phyloP scores from a whole-genome alignment of 805 yeast genomes.

The Isabelozyma heimii region DNA sequence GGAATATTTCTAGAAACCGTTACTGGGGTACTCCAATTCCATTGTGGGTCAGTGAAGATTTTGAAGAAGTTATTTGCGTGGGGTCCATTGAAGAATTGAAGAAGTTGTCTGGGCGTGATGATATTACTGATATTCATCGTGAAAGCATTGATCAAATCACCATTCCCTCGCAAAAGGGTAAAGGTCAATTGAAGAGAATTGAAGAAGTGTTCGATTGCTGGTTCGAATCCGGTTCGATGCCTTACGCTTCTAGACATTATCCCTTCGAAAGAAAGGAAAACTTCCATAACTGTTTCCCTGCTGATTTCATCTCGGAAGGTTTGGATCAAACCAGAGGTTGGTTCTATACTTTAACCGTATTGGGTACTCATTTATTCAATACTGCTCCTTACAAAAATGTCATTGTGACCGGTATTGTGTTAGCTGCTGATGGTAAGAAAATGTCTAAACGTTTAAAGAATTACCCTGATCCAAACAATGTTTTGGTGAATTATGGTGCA shows the following conservation, averaged over 20 bases:
- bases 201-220: constrained; percentile 99
- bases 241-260: constrained; percentile 93
- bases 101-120: constrained; percentile 75
- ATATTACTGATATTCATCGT: constrained; percentile 90
- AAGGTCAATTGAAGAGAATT: constrained; percentile 81
- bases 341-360: constrained; percentile 94
- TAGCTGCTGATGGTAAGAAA: constrained; percentile 98
- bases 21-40: constrained; percentile 99
- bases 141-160: constrained; percentile 88
- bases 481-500: constrained; percentile 90
- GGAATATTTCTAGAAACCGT: constrained; percentile 98
- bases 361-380: constrained; percentile 92
- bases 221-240: constrained; percentile 99
- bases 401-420: constrained; percentile 92
- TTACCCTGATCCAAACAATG: constrained; percentile 89
- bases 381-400: constrained; percentile 93
- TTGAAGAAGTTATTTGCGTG: constrained; percentile 86
- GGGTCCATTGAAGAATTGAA: constrained; percentile 88
- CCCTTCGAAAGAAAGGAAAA: constrained; percentile 84
- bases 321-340: constrained; percentile 99
- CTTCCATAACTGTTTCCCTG: constrained; percentile 82
- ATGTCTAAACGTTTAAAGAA: constrained; percentile 98
- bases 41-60: constrained; percentile 94
- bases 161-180: constrained; percentile 88
- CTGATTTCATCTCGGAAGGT: constrained; percentile 97